Base-by-base conservation (phyloP, 2,329 filamentous ascomycete species). In the Pseudogymnoascus sp. region DNA sequence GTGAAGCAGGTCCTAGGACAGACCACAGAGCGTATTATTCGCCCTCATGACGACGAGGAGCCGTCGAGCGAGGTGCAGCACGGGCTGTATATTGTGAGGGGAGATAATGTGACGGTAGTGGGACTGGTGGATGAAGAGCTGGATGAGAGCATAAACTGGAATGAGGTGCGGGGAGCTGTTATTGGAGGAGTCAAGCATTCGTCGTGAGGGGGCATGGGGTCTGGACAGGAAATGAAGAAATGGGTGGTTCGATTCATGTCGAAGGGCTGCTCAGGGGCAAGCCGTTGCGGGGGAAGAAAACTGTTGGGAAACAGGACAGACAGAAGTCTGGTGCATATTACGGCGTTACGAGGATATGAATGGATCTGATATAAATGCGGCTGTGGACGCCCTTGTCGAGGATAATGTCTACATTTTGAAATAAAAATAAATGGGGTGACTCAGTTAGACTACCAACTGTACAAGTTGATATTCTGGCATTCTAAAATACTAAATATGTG, bases 111-210 rank as follows among this genome's bases (percentile, higher is more conserved):
- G 57, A 92, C 91, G 64, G 81, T 95, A 14, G 89, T 94, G 62
- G 94, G 94, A 2, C 78, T 95, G 62, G 87, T 99, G 33, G 91
- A 99, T 73, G 92, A 96, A 75, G 82, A 89, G 68, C 78, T 97
- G 62, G 94, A 99, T 75, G 82, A 81, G 38, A 91, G 88, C 68
- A 97, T 99, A 71, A 87, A 97, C 76, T 99, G 94, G 94, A 81
- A 82, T 18, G 87, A 95, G 74, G 94, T 99, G 38, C 88, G 89
- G 72, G 93, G 93, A 4, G 85, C 87, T 62, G 85, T 88, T 30
- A 88, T 97, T 69, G 90, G 90, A 62, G 86, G 85, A 60, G 92
- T 91, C 69, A 97, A 94, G 75, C 91, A 97, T 71, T 70, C 83
- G 73, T 72, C 66, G 71, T 47, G 61, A 38, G 36, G 41, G 36